Conservation (phyloP, 192 early-diverging fungal genomes). For the Podila epicladia region DNA sequence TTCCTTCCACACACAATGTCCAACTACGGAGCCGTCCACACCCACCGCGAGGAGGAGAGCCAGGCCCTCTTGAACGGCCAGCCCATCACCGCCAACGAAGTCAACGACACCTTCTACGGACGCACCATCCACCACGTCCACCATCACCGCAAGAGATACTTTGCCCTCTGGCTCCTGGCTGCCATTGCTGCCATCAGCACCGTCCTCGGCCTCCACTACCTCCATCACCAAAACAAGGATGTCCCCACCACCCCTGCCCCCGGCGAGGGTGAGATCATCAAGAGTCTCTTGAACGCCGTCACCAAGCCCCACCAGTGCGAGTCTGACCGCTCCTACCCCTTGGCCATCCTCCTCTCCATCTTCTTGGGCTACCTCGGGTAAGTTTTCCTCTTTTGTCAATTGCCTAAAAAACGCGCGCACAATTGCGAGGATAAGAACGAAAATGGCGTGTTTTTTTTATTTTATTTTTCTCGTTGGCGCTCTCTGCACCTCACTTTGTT, state of each 20-base stretch:
- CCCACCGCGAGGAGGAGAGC: conserved; percentile 35
- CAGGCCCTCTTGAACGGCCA: conserved; percentile 35
- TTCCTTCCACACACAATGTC: conserved; percentile 24
- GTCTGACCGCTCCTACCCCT: conserved; percentile 61
- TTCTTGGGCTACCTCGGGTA: conserved; percentile 65
- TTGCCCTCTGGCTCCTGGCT: conserved; percentile 39
- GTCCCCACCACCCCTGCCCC: conserved; percentile 12
- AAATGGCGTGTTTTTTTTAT: neutral
- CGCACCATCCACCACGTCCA: conserved; percentile 45
- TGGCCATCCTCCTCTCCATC: conserved; percentile 61
- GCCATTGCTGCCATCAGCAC: conserved; percentile 28
- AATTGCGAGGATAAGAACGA: neutral
- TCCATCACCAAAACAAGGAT: conserved; percentile 33
- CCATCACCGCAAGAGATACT: conserved; percentile 52
- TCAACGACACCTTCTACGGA: conserved; percentile 43
- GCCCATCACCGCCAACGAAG: conserved; percentile 6
- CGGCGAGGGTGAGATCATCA: conserved; percentile 7
- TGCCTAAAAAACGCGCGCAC: neutral
- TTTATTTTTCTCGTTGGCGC: neutral
- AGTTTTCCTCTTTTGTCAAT: neutral
- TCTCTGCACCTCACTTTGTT: too few species aligned
- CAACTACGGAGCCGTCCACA: conserved; percentile 41
- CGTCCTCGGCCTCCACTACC: conserved; percentile 35
- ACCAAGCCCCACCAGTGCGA: conserved; percentile 30
- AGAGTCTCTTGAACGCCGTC: conserved; percentile 4